Evolutionary conservation across 1,139 yeast genomes (phyloP).

Genomic region (Diutina neorugosa): DNA sequence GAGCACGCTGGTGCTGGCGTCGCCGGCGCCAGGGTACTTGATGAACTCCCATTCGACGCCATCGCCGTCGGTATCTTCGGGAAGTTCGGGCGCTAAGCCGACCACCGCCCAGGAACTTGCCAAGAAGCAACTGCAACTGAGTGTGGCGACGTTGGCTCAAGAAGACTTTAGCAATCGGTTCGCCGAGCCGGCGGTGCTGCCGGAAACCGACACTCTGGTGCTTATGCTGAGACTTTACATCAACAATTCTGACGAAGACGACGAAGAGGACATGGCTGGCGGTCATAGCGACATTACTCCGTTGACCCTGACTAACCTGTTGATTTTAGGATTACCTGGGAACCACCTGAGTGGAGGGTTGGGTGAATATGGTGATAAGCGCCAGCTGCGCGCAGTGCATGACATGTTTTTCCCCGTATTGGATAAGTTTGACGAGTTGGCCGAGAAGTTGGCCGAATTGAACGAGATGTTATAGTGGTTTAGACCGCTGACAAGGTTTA

Average conservation of each 20-base stretch:
- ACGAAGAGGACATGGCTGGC: conserved; percentile 11
- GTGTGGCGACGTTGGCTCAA: not conserved
- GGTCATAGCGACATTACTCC: conserved; percentile 18
- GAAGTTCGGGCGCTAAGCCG: not conserved
- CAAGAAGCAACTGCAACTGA: not conserved
- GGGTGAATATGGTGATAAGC: not conserved
- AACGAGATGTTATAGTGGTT: conserved; percentile 13
- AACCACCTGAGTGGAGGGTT: not conserved
- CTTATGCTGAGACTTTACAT: not conserved
- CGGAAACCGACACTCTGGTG: not conserved
- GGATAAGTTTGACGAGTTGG: conserved; percentile 33
- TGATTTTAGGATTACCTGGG: not conserved
- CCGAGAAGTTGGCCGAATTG: conserved; percentile 32
- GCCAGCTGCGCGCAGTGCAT: conserved; percentile 1
- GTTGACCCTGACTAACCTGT: conserved; percentile 24
- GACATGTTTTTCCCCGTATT: conserved; percentile 37
- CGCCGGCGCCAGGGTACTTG: not conserved
- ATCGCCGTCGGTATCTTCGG: not conserved
- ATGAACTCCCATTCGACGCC: not conserved
- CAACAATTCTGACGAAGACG: conserved; percentile 6
- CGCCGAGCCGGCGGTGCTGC: not conserved
- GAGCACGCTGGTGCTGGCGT: not conserved
- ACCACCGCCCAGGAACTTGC: not conserved
- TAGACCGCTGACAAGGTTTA: not conserved
- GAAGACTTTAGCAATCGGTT: not conserved